Evolutionary conservation across 2,329 filamentous ascomycete species (phyloP).

Genomic region (Aphanocladium album): DNA sequence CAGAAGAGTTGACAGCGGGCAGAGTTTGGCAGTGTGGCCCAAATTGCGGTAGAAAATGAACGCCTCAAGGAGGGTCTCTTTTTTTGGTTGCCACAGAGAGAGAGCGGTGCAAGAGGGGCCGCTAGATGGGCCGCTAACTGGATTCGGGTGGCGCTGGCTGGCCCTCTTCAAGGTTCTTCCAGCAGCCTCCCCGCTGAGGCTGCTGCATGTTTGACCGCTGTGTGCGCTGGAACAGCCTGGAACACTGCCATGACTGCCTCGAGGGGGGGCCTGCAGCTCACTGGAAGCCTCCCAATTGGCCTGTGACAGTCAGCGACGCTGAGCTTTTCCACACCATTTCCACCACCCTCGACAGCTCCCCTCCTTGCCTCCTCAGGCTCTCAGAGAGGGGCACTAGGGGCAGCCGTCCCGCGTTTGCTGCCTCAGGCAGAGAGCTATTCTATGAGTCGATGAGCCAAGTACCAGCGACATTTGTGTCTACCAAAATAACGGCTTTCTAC

Average conservation of each 20-base stretch:
- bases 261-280: not conserved
- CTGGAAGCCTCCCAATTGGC: not conserved
- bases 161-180: not conserved
- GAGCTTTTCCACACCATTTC: not conserved
- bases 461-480: not conserved
- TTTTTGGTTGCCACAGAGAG: slow-evolving; percentile 13
- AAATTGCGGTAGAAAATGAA: slow-evolving; percentile 12
- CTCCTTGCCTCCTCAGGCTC: no score
- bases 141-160: not conserved
- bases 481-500: no score
- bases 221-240: not conserved
- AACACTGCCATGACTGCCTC: not conserved
- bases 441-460: not conserved
- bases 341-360: not conserved
- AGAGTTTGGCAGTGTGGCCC: slow-evolving; percentile 9
- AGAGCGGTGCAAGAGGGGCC: slow-evolving; percentile 4
- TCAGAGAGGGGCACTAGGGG: not conserved
- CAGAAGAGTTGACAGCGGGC: slow-evolving; percentile 4
- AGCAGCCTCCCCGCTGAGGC: not conserved
- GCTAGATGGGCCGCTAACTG: slow-evolving; percentile 1
- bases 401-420: not conserved
- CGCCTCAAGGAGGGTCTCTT: slow-evolving; percentile 10
- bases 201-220: not conserved
- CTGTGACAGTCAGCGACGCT: not conserved
- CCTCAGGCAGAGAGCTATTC: slow-evolving; percentile 1